Evolutionary conservation across 768 basidiomycete species (phyloP).

Genomic region (Agaricus subrufescens): DNA sequence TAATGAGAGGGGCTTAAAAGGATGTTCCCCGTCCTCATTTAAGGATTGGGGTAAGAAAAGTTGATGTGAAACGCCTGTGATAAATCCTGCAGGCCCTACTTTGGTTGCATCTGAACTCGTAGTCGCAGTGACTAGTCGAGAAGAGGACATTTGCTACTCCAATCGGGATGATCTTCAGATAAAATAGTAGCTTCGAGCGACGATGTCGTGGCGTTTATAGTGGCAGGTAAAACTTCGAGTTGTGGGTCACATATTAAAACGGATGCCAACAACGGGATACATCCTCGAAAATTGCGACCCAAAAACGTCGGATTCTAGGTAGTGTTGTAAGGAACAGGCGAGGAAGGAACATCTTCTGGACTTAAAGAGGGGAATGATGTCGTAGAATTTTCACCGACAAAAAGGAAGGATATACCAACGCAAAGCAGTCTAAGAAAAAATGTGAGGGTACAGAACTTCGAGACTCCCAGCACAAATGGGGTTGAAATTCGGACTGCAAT

Average conservation of each 20-base stretch:
- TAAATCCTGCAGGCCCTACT: neutral
- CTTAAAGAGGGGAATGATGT: neutral
- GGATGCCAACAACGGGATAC: neutral
- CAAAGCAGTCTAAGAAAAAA: no score
- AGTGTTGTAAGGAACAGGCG: neutral
- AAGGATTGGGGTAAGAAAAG: neutral
- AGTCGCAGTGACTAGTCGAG: no score
- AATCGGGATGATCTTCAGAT: neutral
- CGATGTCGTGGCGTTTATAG: neutral
- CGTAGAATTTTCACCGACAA: neutral
- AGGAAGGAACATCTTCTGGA: neutral
- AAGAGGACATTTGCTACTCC: neutral
- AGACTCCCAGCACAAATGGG: no score
- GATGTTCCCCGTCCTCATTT: neutral
- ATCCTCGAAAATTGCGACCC: no score
- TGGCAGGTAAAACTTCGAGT: neutral
- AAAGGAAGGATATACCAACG: neutral
- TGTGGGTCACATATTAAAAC: neutral
- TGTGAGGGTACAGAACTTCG: no score
- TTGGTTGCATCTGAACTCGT: no score
- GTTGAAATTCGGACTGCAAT: no score
- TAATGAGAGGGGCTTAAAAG: neutral
- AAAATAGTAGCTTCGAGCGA: neutral
- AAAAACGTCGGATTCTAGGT: no score
- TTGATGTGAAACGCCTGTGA: neutral